These are phyloP conservation scores for Hymenoscyphus salicellus DNA, from an alignment of 2,329 filamentous ascomycete species.

Conservation along the genomic window DNA sequence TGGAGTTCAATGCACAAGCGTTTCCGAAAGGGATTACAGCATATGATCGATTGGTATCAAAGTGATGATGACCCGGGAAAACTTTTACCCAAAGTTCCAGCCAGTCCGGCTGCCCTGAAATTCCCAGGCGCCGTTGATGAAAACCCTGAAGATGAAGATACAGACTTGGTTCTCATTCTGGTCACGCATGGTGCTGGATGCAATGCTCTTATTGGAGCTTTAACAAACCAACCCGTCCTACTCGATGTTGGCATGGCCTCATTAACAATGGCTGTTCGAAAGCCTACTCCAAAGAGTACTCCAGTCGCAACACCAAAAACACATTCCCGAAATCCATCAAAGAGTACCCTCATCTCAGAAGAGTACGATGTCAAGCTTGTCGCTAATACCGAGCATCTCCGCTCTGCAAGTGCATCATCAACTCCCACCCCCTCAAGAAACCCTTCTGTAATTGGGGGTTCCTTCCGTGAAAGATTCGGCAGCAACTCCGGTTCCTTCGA, in stretches of 20 bases:
- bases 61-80: conserved; percentile 52
- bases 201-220: conserved; percentile 88
- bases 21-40: conserved; percentile 75
- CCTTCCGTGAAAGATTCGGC: conserved; percentile 31
- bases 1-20: conserved; percentile 94
- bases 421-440: conserved; percentile 38
- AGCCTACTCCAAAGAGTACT: conserved; percentile 35
- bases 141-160: conserved; percentile 56
- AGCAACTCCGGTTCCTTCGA: conserved; percentile 40
- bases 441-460: conserved; percentile 31
- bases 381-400: conserved; percentile 73
- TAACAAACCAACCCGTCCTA: conserved; percentile 87
- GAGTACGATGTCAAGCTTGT: conserved; percentile 72
- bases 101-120: conserved; percentile 38
- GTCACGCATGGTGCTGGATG: conserved; percentile 95
- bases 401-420: conserved; percentile 40
- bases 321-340: conserved; percentile 40
- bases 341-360: conserved; percentile 49
- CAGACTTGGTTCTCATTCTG: conserved; percentile 77
- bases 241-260: conserved; percentile 89
- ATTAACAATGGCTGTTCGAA: conserved; percentile 79
- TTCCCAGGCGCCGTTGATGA: conserved; percentile 36
- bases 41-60: conserved; percentile 80
- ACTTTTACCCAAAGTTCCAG: conserved; percentile 47
- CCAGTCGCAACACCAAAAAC: conserved; percentile 36